phyloP scores from a whole-genome alignment of 208 protist species.

The Wallacemonas sp. region DNA sequence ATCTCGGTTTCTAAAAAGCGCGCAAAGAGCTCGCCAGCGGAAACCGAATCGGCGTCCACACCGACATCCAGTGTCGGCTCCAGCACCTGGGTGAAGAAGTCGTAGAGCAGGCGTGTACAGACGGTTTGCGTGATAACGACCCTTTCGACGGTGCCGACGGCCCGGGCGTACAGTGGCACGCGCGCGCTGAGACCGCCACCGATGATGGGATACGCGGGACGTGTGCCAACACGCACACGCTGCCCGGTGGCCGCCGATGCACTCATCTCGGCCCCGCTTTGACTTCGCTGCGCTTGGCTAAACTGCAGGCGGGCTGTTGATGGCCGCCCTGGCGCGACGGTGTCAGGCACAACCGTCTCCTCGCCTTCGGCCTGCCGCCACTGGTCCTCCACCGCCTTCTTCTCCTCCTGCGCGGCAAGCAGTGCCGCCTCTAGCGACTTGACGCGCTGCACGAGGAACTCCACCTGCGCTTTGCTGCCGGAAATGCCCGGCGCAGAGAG shows the following conservation, averaged over 20 bases:
- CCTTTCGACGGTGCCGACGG: conserved; percentile 49
- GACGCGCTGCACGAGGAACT: conserved; percentile 68
- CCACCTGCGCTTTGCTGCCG: conserved; percentile 59
- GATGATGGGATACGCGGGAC: conserved; percentile 32
- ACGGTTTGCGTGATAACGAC: conserved; percentile 26
- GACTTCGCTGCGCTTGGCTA: background rate
- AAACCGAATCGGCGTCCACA: background rate
- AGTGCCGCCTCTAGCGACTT: conserved; percentile 30
- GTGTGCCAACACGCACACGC: too few relatives aligned
- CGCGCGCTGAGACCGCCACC: conserved; percentile 29
- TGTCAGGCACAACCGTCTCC: background rate
- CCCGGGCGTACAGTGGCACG: conserved; percentile 50
- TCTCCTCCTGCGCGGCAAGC: background rate
- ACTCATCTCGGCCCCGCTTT: background rate
- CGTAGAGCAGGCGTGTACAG: conserved; percentile 37
- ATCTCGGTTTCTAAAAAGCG: conserved; percentile 20
- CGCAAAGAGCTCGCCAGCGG: conserved; percentile 14
- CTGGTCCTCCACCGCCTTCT: conserved; percentile 1
- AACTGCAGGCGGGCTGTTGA: background rate
- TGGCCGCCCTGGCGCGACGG: background rate
- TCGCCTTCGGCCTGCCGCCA: background rate
- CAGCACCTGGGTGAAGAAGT: conserved; percentile 70
- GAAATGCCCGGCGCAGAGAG: conserved; percentile 32
- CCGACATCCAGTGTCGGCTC: conserved; percentile 38
- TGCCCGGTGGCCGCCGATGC: background rate